Base-by-base conservation (phyloP, 345 rosid genomes). In the Capsella bursapastoris region DNA sequence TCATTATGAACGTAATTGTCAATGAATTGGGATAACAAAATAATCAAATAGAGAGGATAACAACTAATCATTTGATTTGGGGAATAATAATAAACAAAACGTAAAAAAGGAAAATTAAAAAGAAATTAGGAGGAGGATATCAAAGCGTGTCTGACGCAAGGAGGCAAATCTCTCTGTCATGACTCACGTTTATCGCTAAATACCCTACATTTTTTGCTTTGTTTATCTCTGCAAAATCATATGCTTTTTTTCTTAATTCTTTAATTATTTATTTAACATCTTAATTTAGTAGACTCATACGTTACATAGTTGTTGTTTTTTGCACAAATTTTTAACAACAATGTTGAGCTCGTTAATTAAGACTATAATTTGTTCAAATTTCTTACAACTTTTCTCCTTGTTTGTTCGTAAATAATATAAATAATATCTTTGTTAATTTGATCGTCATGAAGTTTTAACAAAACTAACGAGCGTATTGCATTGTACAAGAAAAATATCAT, bases 121-220 rank as follows among this genome's bases (percentile, higher is more conserved):
- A 50, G 43, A 15, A 16, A 75, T 43, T 49, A 74, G 45, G 70
- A 60, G 62, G 57, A 52, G 11, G 4, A 70, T 70, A 63, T 70
- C 16, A 63, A 76, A 69, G 79, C 75, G 70, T 76, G 79, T 76
- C 79, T 76, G 79, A 69, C 60, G 75, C 71, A 4, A 70, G 75
- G 75, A 76, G 71, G 75, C 80, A 76, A 76, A 70, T 76, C 66
- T 56, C 66, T 70, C 75, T 76, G 80, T 70, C 79, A 69, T 68
- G 70, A 69, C 65, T 53, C 65, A 68, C 38, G 40, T 76, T 76
- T 76, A 68, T 15, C 7, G 69, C 58, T 68, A 22, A 61, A 67
- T 0, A 7, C 63, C 68, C 73, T 49, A 68, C 73, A 68, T 50
- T 50, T 58, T 50, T 50, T 58, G 7, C 73, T 7, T 52, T 58